Conservation (phyloP, 257 asterid genomes). For the Plantago ovata region DNA sequence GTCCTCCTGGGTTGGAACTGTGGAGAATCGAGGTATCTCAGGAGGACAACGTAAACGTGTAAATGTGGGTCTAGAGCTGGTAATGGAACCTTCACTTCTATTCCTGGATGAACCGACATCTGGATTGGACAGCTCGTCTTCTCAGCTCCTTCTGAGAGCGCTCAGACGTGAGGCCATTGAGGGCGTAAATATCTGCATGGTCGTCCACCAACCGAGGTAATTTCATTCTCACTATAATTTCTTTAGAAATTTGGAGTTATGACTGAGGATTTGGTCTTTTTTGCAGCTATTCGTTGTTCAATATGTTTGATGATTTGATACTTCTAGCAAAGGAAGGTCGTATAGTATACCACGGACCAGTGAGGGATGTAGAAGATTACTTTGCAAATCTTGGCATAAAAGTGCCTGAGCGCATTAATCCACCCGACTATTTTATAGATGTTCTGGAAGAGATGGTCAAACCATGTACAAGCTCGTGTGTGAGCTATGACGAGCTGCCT, state of each 20-base stretch:
- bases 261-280: slow-evolving; percentile 17
- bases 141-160: slow-evolving; percentile 87
- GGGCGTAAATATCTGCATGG: slow-evolving; percentile 95
- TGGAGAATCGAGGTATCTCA: slow-evolving; percentile 88
- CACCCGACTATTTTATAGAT: slow-evolving; percentile 86
- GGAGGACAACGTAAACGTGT: slow-evolving; percentile 97
- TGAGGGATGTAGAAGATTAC: slow-evolving; percentile 78
- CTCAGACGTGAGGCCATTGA: slow-evolving; percentile 95
- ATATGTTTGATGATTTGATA: slow-evolving; percentile 85
- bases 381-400: slow-evolving; percentile 53
- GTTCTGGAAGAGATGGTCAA: slow-evolving; percentile 85
- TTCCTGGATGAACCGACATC: slow-evolving; percentile 94
- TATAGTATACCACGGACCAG: slow-evolving; percentile 79
- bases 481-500: slow-evolving; percentile 70
- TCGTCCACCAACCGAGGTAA: slow-evolving; percentile 96
- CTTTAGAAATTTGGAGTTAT: not conserved
- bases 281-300: slow-evolving; percentile 83
- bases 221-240: not conserved
- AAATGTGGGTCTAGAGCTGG: slow-evolving; percentile 94
- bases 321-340: slow-evolving; percentile 96
- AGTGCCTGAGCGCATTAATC: slow-evolving; percentile 90
- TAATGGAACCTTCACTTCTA: slow-evolving; percentile 92
- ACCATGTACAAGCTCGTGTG: slow-evolving; percentile 46
- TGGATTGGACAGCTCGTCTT: slow-evolving; percentile 92
- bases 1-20: slow-evolving; percentile 80